Percentiles rank a stretch among this genome's conserved stretches.
These are phyloP conservation scores for Neofusicoccum cordaticola DNA, from an alignment of 2,329 filamentous ascomycete species.

Conservation along the genomic window DNA sequence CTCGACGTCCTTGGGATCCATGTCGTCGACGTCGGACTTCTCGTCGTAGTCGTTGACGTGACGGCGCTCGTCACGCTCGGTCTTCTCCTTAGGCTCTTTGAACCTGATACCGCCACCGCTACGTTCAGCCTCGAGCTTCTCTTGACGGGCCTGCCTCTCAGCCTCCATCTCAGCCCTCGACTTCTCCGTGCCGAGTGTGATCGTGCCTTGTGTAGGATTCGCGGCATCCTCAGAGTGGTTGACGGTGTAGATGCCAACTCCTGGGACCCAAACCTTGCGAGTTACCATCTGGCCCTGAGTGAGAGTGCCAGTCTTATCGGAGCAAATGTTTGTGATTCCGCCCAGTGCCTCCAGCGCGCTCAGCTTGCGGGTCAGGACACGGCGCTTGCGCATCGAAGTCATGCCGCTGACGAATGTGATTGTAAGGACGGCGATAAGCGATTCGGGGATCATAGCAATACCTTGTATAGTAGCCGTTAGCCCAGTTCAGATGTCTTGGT, in stretches of 20 bases:
- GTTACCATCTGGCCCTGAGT: constrained; percentile 38
- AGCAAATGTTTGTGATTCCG: constrained; percentile 47
- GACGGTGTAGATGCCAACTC: constrained; percentile 32
- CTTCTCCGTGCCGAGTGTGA: constrained; percentile 24
- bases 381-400: constrained; percentile 33
- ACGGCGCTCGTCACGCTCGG: constrained; percentile 22
- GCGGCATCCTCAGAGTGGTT: constrained; percentile 29
- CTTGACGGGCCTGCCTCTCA: constrained; percentile 24
- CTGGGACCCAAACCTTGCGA: constrained; percentile 34
- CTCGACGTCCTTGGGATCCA: constrained; percentile 26
- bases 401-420: constrained; percentile 40
- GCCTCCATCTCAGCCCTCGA: constrained; percentile 28
- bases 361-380: constrained; percentile 37
- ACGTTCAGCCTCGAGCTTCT: constrained; percentile 21
- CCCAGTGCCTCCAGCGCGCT: constrained; percentile 36
- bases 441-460: constrained; percentile 36
- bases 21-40: constrained; percentile 10
- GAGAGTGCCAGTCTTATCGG: constrained; percentile 49
- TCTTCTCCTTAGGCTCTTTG: constrained; percentile 29
- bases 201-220: constrained; percentile 31
- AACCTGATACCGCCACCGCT: constrained; percentile 26
- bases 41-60: constrained; percentile 17
- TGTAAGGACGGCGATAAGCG: constrained; percentile 30
- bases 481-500: background rate
- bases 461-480: constrained; percentile 21